Evolutionary conservation across 345 rosid genomes (phyloP), one percentile per base, ranked within the genome.

Genomic region (Pseudoturritis turrita): DNA sequence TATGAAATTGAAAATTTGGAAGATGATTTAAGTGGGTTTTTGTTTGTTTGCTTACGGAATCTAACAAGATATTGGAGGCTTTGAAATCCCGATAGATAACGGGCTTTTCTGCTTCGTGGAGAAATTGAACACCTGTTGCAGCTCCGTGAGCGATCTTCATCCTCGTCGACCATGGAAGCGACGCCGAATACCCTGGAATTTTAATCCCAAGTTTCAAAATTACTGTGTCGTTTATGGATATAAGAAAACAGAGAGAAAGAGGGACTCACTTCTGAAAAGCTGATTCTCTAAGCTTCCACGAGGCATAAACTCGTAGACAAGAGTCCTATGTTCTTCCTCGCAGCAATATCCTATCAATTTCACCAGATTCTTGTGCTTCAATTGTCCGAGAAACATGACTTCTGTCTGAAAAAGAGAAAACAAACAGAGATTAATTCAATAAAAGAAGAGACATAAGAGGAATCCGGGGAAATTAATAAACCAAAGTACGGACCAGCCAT

Each of bases 271-370:
- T 87, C 96, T 81, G 37, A 92, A 92, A 2, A 92, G 85, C 56
- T 92, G 98, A 66, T 90, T 87, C 80, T 92, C 98, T 68, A 92
- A 81, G 84, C 96, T 92, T 60, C 98, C 98, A 4, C 98, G 80
- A 12, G 98, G 91, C 98, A 92, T 92, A 54, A 90, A 92, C 72
- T 92, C 98, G 39, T 92, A 92, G 1, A 81, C 96, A 23, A 92
- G 73, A 14, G 89, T 84, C 67, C 98, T 82, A 35, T 89, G 96
- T 65, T 90, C 96, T 33, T 90, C 96, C 55, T 92, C 96, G 6
- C 96, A 92, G 52, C 96, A 92, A 70, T 90, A 92, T 0, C 98
- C 98, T 9, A 92, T 86, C 78, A 92, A 53, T 71, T 88, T 92
- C 77, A 92, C 98, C 10, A 92, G 85, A 77, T 92, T 87, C 3